Percentiles rank a stretch among this genome's conserved stretches.
phyloP scores from a whole-genome alignment of 148 eudicot species.

The Gaultheria prostrata region DNA sequence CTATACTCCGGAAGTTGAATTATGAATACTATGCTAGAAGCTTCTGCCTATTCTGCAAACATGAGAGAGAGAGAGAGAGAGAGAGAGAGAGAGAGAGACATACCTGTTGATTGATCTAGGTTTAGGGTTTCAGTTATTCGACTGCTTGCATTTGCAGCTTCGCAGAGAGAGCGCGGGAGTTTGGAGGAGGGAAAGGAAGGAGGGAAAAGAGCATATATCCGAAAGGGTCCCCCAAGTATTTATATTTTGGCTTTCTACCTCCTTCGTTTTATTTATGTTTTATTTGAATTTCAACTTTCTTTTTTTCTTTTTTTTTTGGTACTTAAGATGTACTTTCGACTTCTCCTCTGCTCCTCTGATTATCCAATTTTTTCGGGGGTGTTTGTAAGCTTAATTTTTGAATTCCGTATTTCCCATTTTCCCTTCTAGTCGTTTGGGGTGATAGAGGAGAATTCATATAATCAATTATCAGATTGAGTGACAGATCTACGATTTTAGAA shows the following conservation, averaged over 20 bases:
- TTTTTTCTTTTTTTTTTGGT: no score
- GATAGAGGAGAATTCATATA: no score
- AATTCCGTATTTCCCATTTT: no score
- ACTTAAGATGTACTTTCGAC: no score
- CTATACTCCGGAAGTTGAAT: background rate
- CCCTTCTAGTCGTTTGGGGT: no score
- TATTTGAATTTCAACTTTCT: background rate
- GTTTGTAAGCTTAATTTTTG: no score
- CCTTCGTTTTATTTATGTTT: background rate
- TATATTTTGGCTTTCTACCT: background rate
- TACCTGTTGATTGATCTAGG: conserved; percentile 11
- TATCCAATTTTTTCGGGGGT: no score
- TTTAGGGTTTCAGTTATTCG: background rate
- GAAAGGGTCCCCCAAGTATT: background rate
- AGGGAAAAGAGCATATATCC: background rate
- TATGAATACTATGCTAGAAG: background rate
- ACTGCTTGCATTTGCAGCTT: background rate
- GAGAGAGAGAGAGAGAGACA: conserved; percentile 6
- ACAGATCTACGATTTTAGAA: no score
- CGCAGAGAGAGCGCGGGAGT: background rate
- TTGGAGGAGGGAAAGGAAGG: background rate
- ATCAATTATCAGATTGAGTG: no score
- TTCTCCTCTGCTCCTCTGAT: no score
- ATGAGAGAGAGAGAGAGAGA: background rate
- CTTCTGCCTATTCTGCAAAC: background rate